Evolutionary conservation across 2,329 filamentous ascomycete species (phyloP), one percentile per base, ranked within the genome.

Genomic region (Calonectria naviculata): DNA sequence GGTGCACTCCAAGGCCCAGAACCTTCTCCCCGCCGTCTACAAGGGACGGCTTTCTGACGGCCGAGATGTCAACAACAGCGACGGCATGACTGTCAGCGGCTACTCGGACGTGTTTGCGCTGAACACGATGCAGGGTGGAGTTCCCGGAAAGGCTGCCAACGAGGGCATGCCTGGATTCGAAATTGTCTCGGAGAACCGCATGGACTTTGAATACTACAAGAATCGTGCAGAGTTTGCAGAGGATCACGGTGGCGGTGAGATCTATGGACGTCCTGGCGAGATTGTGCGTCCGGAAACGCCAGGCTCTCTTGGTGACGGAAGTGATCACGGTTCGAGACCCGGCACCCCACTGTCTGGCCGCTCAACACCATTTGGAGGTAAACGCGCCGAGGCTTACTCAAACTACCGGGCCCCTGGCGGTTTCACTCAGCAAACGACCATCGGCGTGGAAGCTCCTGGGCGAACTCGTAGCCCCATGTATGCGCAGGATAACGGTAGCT

Each of bases 141-240:
- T 84, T 68, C 85, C 87, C 1, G 89, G 89, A 47, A 88, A 87
- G 79, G 75, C 77, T 5, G 84, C 80, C 15, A 72, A 80, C 68
- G 74, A 80, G 58, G 74, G 78, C 15, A 78, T 93, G 6, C 91
- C 93, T 0, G 94, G 95, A 0, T 98, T 98, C 82, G 96, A 98
- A 83, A 91, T 97, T 69, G 95, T 98, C 0, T 92, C 94, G 0
- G 96, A 98, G 78, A 89, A 89, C 66, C 91, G 95, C 60, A 92
- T 98, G 82, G 95, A 98, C 81, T 98, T 97, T 80, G 92, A 95
- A 71, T 96, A 95, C 84, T 98, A 92, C 87, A 98, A 97, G 83
- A 93, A 98, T 82, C 89, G 95, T 1, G 90, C 94, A 2, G 96
- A 98, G 76, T 98, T 98, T 83, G 91, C 92, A 1, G 93, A 95